Evolutionary conservation across 1,284 basidiomycete species (phyloP).

Genomic region (Papiliotrema terrestris): DNA sequence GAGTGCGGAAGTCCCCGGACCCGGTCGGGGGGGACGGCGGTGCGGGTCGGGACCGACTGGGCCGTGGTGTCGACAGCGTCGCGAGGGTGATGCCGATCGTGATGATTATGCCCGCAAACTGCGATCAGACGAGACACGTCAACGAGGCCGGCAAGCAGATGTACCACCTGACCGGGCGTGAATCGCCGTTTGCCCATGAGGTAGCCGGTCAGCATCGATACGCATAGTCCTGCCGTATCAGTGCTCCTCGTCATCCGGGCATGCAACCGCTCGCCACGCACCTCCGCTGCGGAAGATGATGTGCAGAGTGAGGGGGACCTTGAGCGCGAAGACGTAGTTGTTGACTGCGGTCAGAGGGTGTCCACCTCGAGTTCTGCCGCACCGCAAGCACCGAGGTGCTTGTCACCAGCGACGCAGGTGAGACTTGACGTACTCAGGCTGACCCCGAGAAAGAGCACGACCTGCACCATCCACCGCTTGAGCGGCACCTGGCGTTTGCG

Average conservation of each 20-base stretch:
- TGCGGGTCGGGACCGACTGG: not conserved
- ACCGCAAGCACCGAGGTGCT: too few species aligned
- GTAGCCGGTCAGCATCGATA: conserved; percentile 48
- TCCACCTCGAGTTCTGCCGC: too few species aligned
- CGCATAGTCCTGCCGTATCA: conserved; percentile 41
- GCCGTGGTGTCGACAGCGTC: conserved; percentile 63
- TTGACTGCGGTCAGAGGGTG: conserved; percentile 61
- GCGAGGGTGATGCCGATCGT: conserved; percentile 78
- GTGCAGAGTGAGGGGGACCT: conserved; percentile 85
- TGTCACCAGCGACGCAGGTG: too few species aligned
- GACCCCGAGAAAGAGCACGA: conserved; percentile 73
- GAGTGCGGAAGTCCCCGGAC: too few species aligned
- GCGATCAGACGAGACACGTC: conserved; percentile 5
- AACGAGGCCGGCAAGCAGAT: too few species aligned
- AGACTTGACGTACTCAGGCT: conserved; percentile 51
- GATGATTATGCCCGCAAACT: conserved; percentile 68
- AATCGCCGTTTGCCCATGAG: conserved; percentile 58
- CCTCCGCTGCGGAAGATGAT: conserved; percentile 93
- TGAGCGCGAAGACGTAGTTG: conserved; percentile 80
- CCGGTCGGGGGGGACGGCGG: not conserved
- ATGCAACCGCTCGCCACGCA: too few species aligned
- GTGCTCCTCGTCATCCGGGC: too few species aligned
- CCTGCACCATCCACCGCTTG: conserved; percentile 71
- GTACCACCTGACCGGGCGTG: conserved; percentile 59
- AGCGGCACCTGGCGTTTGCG: conserved; percentile 66